phyloP scores from a whole-genome alignment of 1,284 basidiomycete genomes.

The Rhodotorula sp. region DNA sequence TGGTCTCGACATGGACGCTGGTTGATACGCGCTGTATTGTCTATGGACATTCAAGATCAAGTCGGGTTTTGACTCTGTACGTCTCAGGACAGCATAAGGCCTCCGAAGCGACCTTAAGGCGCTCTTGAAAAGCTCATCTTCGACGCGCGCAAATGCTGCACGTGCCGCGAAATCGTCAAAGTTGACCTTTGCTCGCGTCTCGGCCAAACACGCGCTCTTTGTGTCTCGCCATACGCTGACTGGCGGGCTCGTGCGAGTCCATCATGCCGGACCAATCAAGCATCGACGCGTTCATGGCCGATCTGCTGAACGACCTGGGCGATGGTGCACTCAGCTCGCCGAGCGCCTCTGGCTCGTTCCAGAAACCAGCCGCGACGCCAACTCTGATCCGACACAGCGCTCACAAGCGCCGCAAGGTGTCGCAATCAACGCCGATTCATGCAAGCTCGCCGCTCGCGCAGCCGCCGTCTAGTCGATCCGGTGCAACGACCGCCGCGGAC shows the following conservation, averaged over 20 bases:
- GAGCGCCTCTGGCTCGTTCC: constrained; percentile 22
- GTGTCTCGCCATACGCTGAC: neutral
- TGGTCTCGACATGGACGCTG: too few relatives aligned
- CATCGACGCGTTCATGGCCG: constrained; percentile 56
- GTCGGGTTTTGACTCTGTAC: too few relatives aligned
- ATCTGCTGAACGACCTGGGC: constrained; percentile 55
- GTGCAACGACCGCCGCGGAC: too few relatives aligned
- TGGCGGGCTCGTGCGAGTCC: neutral
- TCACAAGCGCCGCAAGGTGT: neutral
- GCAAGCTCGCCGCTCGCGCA: neutral
- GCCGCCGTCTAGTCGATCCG: neutral
- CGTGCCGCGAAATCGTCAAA: too few relatives aligned
- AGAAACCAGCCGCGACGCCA: constrained; percentile 49
- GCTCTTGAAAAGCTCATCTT: neutral
- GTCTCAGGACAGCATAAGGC: too few relatives aligned
- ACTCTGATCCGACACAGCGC: constrained; percentile 26
- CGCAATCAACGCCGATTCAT: neutral
- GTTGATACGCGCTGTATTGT: neutral
- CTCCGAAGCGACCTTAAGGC: too few relatives aligned
- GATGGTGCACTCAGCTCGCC: constrained; percentile 7
- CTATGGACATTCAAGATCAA: neutral
- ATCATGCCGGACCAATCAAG: constrained; percentile 40
- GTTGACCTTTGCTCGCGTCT: too few relatives aligned
- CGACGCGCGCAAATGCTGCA: neutral
- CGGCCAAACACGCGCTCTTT: neutral